These are phyloP conservation scores for Brassica rapa DNA, from an alignment of 345 rosid genomes.

Conservation along the genomic window DNA sequence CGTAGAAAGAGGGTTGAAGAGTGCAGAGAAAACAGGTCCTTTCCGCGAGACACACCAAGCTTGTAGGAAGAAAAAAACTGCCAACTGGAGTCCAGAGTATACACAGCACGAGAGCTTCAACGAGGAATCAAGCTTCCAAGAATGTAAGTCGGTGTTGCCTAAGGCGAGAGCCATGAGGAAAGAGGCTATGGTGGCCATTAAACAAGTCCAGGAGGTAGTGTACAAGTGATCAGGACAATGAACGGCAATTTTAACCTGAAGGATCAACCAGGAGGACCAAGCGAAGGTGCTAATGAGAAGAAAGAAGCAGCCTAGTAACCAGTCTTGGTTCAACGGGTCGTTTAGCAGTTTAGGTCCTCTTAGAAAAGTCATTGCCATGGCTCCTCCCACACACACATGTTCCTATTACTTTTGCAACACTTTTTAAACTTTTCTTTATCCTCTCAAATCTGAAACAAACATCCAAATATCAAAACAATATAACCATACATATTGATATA, in stretches of 20 bases:
- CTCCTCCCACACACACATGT: constrained; percentile 66
- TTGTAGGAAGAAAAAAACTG: constrained; percentile 55
- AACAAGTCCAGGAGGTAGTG: constrained; percentile 58
- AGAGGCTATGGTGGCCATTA: constrained; percentile 53
- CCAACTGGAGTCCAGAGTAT: constrained; percentile 46
- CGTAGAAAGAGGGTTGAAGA: constrained; percentile 67
- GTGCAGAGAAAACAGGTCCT: constrained; percentile 66
- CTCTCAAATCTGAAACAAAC: constrained; percentile 54
- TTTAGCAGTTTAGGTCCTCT: constrained; percentile 57
- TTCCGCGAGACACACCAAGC: constrained; percentile 64
- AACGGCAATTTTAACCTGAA: constrained; percentile 57
- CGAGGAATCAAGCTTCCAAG: constrained; percentile 47
- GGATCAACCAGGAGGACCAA: constrained; percentile 64
- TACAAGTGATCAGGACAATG: constrained; percentile 53
- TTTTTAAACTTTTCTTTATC: constrained; percentile 53
- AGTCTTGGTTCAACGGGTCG: constrained; percentile 38
- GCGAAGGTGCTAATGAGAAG: constrained; percentile 52
- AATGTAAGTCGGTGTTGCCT: constrained; percentile 27
- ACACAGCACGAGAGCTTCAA: constrained; percentile 48
- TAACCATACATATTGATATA: background rate
- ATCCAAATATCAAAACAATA: background rate
- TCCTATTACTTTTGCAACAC: constrained; percentile 64
- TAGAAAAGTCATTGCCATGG: constrained; percentile 63
- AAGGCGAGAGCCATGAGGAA: constrained; percentile 41
- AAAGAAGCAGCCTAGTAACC: constrained; percentile 58